Base-by-base conservation (phyloP, 805 yeast genomes). In the Candida quercuum region DNA sequence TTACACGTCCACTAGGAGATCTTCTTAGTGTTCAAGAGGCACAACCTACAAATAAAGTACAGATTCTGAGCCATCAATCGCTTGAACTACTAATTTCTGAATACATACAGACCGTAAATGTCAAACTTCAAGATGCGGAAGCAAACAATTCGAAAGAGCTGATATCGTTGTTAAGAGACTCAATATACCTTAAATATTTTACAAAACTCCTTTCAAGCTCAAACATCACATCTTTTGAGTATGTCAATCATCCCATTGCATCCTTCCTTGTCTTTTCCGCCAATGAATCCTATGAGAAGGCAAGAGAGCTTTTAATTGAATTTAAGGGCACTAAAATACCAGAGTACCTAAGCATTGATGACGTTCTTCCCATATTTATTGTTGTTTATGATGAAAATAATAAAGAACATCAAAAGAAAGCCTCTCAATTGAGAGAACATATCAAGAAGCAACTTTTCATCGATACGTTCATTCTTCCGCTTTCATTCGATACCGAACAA, bases 181-280 rank as follows among this genome's bases (percentile, higher is more conserved):
- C 75, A 4, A 60, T 80, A 9, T 86, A 81, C 53, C 61, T 75
- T 43, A 73, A 71, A 36, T 69, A 78, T 45, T 69, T 83, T 46
- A 69, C 78, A 22, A 72, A 76, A 45, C 52, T 83, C 29, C 63
- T 83, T 7, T 70, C 86, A 4, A 68, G 82, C 11, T 70, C 75
- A 12, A 69, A 71, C 7, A 60, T 85, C 8, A 76, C 86, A 2
- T 79, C 91, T 2, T 86, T 85, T 54, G 97, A 91, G 57, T 80
- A 87, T 5, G 79, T 88, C 57, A 80, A 84, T 47, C 96, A 89
- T 54, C 97, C 97, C 0, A 74, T 87, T 2, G 72, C 86, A 3
- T 83, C 88, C 29, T 55, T 91, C 12, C 69, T 87, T 35, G 79
- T 81, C 1, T 66, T 87, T 4, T 74, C 86, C 17, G 67, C 76